Evolutionary conservation across 139 green algal species (phyloP).

Genomic region (Chlamydomonas incerta): DNA sequence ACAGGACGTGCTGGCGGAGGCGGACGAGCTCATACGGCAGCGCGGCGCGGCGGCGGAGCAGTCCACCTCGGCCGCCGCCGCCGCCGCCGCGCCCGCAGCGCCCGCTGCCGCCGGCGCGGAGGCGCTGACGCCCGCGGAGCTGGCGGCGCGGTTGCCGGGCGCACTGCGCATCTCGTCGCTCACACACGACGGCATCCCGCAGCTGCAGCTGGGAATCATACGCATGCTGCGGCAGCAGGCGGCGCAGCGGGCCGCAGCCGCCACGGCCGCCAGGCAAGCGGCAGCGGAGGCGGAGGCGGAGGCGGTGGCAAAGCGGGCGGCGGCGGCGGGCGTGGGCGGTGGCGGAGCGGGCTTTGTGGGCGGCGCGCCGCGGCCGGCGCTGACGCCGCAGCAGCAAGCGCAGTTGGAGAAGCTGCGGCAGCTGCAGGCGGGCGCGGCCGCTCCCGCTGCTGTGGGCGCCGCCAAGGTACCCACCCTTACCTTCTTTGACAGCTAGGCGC

Average conservation of each 20-base stretch:
- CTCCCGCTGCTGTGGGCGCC: no score
- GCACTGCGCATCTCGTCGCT: constrained; percentile 77
- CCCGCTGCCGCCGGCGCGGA: neutral
- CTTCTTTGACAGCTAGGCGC: no score
- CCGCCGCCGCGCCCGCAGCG: neutral
- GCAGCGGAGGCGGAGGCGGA: neutral
- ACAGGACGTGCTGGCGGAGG: neutral
- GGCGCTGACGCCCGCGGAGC: neutral
- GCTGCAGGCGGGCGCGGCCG: no score
- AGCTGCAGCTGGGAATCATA: constrained; percentile 74
- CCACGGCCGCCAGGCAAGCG: neutral
- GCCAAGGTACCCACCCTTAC: no score
- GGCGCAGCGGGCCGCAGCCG: neutral
- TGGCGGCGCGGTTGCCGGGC: constrained; percentile 55
- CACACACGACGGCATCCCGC: constrained; percentile 73
- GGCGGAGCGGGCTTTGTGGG: no score
- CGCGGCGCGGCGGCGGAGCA: neutral
- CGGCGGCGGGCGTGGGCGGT: no score
- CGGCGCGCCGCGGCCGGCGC: no score
- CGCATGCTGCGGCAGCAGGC: constrained; percentile 57
- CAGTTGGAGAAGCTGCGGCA: no score
- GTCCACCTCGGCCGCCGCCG: neutral
- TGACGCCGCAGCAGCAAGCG: no score
- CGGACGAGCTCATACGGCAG: neutral
- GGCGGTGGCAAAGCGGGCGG: neutral